phyloP scores from a whole-genome alignment of 345 rosid genomes.

The Geranium brycei region DNA sequence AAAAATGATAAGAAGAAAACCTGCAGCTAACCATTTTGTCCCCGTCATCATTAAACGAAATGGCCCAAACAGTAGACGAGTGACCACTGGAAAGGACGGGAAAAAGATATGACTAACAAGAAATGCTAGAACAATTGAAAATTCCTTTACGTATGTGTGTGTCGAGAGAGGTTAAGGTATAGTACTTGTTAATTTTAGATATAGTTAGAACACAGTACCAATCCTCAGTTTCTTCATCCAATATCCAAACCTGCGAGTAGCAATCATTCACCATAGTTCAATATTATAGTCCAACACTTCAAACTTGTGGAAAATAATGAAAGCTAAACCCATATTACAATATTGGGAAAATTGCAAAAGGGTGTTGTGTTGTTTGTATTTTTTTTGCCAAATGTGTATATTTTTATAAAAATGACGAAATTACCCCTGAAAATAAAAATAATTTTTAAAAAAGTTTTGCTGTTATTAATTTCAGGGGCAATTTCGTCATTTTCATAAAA shows the following conservation, averaged over 20 bases:
- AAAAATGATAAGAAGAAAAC: constrained; percentile 21
- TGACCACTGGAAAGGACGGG: constrained; percentile 52
- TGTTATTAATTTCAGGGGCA: no score
- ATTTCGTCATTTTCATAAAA: no score
- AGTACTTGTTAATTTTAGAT: constrained; percentile 61
- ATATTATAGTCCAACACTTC: neutral
- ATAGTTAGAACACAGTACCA: constrained; percentile 73
- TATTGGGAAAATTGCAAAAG: no score
- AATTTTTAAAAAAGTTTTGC: no score
- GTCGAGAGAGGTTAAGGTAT: neutral
- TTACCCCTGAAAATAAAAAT: no score
- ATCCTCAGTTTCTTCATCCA: constrained; percentile 59
- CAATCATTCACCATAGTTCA: constrained; percentile 1
- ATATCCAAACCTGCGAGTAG: constrained; percentile 72
- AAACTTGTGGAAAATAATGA: neutral
- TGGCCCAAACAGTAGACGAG: constrained; percentile 80
- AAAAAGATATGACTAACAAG: constrained; percentile 1
- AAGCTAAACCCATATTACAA: neutral
- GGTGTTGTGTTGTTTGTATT: no score
- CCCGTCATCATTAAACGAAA: constrained; percentile 68
- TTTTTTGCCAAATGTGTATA: no score
- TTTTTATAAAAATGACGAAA: no score
- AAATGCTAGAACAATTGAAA: neutral
- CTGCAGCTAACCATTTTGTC: constrained; percentile 91
- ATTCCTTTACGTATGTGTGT: neutral